Conservation (phyloP, 129 eudicot species). For the Erigeron canadensis region DNA sequence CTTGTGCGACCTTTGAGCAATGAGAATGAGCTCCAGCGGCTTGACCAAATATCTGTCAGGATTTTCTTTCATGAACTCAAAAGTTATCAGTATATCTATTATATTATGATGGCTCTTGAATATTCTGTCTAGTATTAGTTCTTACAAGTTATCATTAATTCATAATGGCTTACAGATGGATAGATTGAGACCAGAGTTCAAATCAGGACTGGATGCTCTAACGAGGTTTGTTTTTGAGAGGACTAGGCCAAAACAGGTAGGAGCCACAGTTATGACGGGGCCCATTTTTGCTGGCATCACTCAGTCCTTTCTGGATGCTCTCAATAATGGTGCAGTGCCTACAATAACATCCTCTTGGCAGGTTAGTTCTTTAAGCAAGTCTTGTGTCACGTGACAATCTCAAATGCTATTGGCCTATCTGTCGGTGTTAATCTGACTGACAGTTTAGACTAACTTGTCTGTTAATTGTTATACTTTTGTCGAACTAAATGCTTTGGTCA, state of each 20-base stretch:
- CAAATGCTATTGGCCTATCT: slow-evolving; percentile 2
- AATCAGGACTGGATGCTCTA: slow-evolving; percentile 79
- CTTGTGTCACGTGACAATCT: background rate
- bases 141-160: background rate
- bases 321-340: slow-evolving; percentile 98
- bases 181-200: slow-evolving; percentile 89
- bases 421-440: slow-evolving; percentile 12
- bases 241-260: slow-evolving; percentile 96
- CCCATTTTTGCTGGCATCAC: slow-evolving; percentile 96
- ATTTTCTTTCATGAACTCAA: slow-evolving; percentile 5
- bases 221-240: slow-evolving; percentile 96
- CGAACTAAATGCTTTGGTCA: background rate
- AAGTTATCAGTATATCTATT: slow-evolving; percentile 4
- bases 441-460: slow-evolving; percentile 5
- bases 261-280: slow-evolving; percentile 96
- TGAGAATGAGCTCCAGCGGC: slow-evolving; percentile 88
- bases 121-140: slow-evolving; percentile 1
- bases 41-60: slow-evolving; percentile 86
- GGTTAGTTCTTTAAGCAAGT: slow-evolving; percentile 48
- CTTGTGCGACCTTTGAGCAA: slow-evolving; percentile 94
- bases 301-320: slow-evolving; percentile 95
- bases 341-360: slow-evolving; percentile 98
- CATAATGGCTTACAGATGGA: slow-evolving; percentile 52
- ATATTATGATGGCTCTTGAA: background rate
- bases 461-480: slow-evolving; percentile 1